These are phyloP conservation scores for Penicillium psychrosexuale DNA, from an alignment of 2,329 filamentous ascomycete species.

Conservation along the genomic window DNA sequence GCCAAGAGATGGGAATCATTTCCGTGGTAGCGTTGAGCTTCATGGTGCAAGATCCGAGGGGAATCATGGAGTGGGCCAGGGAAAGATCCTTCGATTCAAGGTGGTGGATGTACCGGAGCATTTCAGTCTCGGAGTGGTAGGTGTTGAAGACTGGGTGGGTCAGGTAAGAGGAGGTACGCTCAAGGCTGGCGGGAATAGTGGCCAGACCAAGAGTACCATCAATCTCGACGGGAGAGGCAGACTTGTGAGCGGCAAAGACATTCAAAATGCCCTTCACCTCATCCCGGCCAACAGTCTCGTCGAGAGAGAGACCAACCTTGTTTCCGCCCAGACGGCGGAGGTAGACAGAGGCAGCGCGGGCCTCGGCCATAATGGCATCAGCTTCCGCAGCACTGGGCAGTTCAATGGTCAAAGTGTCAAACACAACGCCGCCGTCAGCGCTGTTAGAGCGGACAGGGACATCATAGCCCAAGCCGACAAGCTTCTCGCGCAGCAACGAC, in stretches of 20 bases:
- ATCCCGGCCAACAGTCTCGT: constrained; percentile 65
- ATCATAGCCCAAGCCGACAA: constrained; percentile 61
- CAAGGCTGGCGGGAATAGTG: constrained; percentile 54
- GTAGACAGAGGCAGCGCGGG: constrained; percentile 55
- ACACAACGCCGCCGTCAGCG: constrained; percentile 59
- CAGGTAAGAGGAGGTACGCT: constrained; percentile 71
- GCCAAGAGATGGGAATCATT: constrained; percentile 81
- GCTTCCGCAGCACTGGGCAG: constrained; percentile 52
- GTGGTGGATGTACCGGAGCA: constrained; percentile 89
- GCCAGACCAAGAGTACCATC: constrained; percentile 39
- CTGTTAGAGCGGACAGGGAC: constrained; percentile 58
- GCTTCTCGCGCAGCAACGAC: constrained; percentile 63
- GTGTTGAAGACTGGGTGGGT: constrained; percentile 93
- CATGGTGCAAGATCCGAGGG: constrained; percentile 96
- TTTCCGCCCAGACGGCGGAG: constrained; percentile 61
- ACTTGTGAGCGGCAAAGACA: constrained; percentile 50
- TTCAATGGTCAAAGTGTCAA: constrained; percentile 76
- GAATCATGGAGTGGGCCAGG: constrained; percentile 95
- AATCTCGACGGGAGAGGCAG: constrained; percentile 32
- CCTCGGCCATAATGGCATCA: constrained; percentile 51
- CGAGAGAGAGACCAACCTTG: constrained; percentile 70
- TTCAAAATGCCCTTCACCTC: constrained; percentile 58
- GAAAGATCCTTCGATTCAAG: constrained; percentile 93
- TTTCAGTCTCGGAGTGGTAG: constrained; percentile 90
- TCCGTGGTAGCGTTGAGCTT: constrained; percentile 93